Evolutionary conservation across 2,329 filamentous ascomycete genomes (phyloP), one percentile per base, ranked within the genome.

Genomic region (Pseudocercospora ulei): DNA sequence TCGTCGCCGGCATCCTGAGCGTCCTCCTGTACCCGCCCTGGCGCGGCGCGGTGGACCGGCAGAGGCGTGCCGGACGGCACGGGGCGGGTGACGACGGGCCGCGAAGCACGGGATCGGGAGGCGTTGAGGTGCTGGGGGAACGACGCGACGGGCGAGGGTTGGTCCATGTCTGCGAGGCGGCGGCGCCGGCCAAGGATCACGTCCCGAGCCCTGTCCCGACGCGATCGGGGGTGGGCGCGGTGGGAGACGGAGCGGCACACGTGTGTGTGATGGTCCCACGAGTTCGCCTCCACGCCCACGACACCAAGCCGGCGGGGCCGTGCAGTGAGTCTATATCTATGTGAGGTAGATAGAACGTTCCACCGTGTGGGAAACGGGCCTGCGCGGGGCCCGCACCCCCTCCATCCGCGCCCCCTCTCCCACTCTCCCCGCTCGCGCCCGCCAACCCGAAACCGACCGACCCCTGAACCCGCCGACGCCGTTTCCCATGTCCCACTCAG

Each of bases 11-110:
- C 0, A 60, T 75, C 0, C 68, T 82, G 0, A 85, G 83, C 5
- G 72, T 93, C 0, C 8, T 88, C 0, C 57, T 81, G 1, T 95
- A 95, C 57, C 73, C 72, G 48, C 83, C 83, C 0, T 95, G 88
- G 87, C 72, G 84, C 43, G 62, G 70, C 37, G 67, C 70, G 55
- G 64, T 79, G 36, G 73, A 74, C 41, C 33, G 41, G 17, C 35
- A 44, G 27, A 39, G 46, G 18, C 13, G 30, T 11, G 26, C 14
- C 11, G 31, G 20, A 38, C 14, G 25, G 18, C 11, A 45, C 13
- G 27, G 24, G 4, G 30, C 14, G 14, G 29, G 25, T 3, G 41
- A 39, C 19, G 41, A 38, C 9, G 35, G 33, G 5, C 35, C 25
- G 18, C 23, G 26, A 5, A 37, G 28, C 8, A 31, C 35, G 7